Evolutionary conservation across 352 stramenopile genomes (phyloP), one percentile per base, ranked within the genome.

Genomic region (Peronospora destructor): DNA sequence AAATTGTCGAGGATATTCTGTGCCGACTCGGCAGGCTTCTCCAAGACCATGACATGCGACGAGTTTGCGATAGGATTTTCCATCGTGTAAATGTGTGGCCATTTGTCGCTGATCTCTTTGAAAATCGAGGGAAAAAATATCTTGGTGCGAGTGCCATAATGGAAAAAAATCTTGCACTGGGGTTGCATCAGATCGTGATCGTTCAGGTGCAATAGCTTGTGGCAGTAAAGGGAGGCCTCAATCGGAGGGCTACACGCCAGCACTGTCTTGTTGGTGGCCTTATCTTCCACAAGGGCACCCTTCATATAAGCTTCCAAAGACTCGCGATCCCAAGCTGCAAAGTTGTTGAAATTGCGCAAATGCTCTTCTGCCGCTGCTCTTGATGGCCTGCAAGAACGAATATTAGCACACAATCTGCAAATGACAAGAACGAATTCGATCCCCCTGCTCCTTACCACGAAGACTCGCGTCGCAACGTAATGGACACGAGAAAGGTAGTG

Each of bases 21-120:
- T 6, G 73, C 34, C 7, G 68, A 64, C 9, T 66, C 41, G 0
- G 56, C 53, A 2, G 71, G 67, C 19, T 85, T 65, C 37, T 85
- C 74, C 14, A 84, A 36, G 14, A 85, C 57, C 32, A 85, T 54
- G 17, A 71, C 41, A 33, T 85, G 74, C 8, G 64, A 73, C 14
- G 54, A 61, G 11, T 67, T 64, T 4, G 61, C 53, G 34, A 85
- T 69, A 8, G 70, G 59, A 2, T 64, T 49, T 32, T 21, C 42
- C 38, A 80, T 50, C 0, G 48, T 53, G 51, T 85, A 85, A 4
- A 74, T 54, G 5, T 74, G 43, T 13, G 74, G 74, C 13, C 70
- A 21, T 3, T 56, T 60, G 13, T 7, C 47, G 1, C 66, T 32
- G 10, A 84, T 38, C 12, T 12, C 23, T 12, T 72, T 53, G 7